Evolutionary conservation across 352 stramenopile species (phyloP), one percentile per base, ranked within the genome.

Genomic region (Phytophthora europaea): DNA sequence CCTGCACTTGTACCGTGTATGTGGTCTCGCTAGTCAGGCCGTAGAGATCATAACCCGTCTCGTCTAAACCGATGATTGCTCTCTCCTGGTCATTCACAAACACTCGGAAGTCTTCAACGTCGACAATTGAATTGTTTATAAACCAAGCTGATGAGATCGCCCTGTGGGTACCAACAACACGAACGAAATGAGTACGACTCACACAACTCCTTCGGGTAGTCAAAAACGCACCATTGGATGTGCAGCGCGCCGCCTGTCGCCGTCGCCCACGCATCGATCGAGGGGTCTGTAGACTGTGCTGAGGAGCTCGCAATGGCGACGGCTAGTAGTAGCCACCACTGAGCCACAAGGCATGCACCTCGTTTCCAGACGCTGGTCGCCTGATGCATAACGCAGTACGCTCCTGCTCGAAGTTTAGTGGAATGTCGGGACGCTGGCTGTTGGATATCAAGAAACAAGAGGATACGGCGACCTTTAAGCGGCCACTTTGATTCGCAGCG

Each of bases 231-330:
- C 78, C 81, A 88, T 16, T 66, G 13, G 3, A 90, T 64, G 45
- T 76, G 54, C n/a, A 90, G 20, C 4, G 76, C 64, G 3, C 83
- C 83, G 15, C 80, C 79, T 16, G 78, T 83, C 48, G 55, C 4
- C 4, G 28, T 36, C 33, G 54, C 57, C 56, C 59, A 68, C 12
- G 54, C 64, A 61, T 60, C 12, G 50, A 76, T 60, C 12, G 51
- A 57, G 2, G 55, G 43, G 28, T 72, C 40, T 48, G 20, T 48
- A 6, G 65, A 36, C 28, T 78, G 59, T 28, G 60, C 60, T 48
- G 38, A n/a, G n/a, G 50, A 23, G 18, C n/a, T 34, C 67, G 22
- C 56, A 15, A 70, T 20, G 7, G 10, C 16, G 26, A 57, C 28
- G 16, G 33, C 23, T 13, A 75, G 6, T 16, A 78, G 18, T 15